phyloP scores from a whole-genome alignment of 164 flowering plant species.

The Magnolia changhungtana region DNA sequence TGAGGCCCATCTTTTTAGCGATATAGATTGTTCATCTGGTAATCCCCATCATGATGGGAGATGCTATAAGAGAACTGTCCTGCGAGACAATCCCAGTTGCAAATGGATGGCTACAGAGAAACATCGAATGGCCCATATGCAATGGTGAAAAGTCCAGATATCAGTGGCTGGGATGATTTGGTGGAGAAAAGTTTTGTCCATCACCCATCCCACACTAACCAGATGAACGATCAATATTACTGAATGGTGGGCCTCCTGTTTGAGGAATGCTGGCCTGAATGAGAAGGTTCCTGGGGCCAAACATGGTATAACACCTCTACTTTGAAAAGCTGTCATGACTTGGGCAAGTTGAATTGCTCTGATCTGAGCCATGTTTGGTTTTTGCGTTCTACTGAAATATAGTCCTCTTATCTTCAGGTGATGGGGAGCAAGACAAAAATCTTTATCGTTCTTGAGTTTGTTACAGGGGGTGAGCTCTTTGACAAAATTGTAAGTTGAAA shows the following conservation, averaged over 20 bases:
- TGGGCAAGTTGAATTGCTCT: not conserved
- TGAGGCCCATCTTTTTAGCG: not conserved
- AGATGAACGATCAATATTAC: not conserved
- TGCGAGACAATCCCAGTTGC: not conserved
- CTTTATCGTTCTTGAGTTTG: slow-evolving; percentile 74
- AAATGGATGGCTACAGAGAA: not conserved
- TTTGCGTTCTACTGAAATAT: not conserved
- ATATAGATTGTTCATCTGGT: not conserved
- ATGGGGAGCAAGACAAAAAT: slow-evolving; percentile 94
- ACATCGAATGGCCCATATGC: not conserved
- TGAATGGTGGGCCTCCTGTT: not conserved
- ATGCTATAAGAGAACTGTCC: not conserved
- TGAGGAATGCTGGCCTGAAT: not conserved
- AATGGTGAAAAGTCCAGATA: not conserved
- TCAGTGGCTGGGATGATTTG: not conserved
- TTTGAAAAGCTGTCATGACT: not conserved
- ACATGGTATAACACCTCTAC: too few species aligned
- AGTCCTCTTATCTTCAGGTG: slow-evolving; percentile 44
- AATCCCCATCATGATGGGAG: not conserved
- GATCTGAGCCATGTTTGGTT: not conserved
- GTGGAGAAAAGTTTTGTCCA: not conserved
- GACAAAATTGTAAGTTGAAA: slow-evolving; percentile 78
- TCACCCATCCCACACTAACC: not conserved
- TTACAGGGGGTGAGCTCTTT: slow-evolving; percentile 89
- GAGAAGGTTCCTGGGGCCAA: too few species aligned